Evolutionary conservation across 2,329 filamentous ascomycete genomes (phyloP), one percentile per base, ranked within the genome.

Genomic region (Leptodontidium sp.): DNA sequence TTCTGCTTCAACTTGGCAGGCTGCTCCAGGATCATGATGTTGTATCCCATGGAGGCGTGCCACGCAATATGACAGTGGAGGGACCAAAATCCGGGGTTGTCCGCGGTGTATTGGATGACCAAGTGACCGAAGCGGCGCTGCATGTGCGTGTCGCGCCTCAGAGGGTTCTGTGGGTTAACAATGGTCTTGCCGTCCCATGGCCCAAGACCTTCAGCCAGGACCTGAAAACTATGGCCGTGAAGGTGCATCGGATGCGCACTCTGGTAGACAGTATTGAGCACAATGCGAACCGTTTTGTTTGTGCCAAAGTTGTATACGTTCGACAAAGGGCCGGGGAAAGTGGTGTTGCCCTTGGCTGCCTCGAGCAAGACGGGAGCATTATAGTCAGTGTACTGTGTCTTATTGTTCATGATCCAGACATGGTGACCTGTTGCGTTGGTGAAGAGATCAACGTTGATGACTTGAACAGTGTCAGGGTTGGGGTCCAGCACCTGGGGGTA

Each of bases 171-270:
- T 2, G 82, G 74, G 67, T 83, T 83, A 74, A 72, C 73, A 35
- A 83, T 75, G n/a, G 66, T 65, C 1, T 52, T 58, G 0, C 73
- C 75, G 17, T 75, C 73, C 64, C 67, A 77, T 7, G 72, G 71
- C 14, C 80, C 72, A 74, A 80, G 71, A 70, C 86, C 80, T 79
- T 86, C 84, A 43, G 86, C 81, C 0, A 93, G 82, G 58, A 93
- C 80, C 75, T 88, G 89, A 82, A 93, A 90, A 80, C 93, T 91
- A 78, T 90, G 87, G 15, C 90, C 90, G 80, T 93, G 90, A 1
- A 92, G 77, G 78, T 93, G 90, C 79, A 92, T 89, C 0, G 90
- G 89, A 72, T 92, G 86, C 1, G 85, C 84, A 38, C 45, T 68
- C 12, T 78, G 77, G 0, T 80, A 79, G 0, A 81, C 79, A 57